A percentile compares a stretch with the other conserved stretches of the same genome.
Conservation (phyloP, 345 rosid genomes). For the Gossypium turneri region DNA sequence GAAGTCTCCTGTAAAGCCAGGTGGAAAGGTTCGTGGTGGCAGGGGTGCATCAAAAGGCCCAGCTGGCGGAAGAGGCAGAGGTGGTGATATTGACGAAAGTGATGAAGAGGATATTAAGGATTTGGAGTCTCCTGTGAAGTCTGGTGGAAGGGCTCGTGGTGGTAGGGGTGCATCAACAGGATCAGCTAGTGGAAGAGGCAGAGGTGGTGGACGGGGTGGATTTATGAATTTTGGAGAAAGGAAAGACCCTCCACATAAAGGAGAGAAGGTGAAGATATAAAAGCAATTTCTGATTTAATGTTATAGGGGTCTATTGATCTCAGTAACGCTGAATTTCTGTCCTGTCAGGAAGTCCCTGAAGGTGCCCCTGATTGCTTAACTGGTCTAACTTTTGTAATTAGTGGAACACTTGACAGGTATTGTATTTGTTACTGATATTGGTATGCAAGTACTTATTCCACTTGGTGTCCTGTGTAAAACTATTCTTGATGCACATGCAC, state of each 20-base stretch:
- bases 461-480: constrained; percentile 8
- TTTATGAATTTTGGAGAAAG: constrained; percentile 93
- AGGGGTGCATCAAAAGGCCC: constrained; percentile 58
- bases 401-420: constrained; percentile 99
- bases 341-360: constrained; percentile 93
- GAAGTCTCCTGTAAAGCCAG: constrained; percentile 55
- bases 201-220: constrained; percentile 89
- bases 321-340: constrained; percentile 21
- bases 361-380: constrained; percentile 85
- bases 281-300: constrained; percentile 4
- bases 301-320: neutral
- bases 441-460: neutral
- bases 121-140: constrained; percentile 50
- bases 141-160: constrained; percentile 79
- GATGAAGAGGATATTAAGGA: constrained; percentile 61
- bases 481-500: neutral
- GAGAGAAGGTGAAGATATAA: constrained; percentile 69
- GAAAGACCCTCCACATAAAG: constrained; percentile 99
- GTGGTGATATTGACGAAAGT: constrained; percentile 52
- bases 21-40: constrained; percentile 80
- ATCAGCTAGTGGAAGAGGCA: constrained; percentile 75
- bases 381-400: constrained; percentile 87
- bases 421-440: constrained; percentile 14
- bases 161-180: constrained; percentile 66
- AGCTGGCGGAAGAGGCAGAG: constrained; percentile 82